Percentiles rank a stretch among this genome's conserved stretches.
Conservation (phyloP, 208 protist genomes). For the Acanthamoeba culbertsoni region DNA sequence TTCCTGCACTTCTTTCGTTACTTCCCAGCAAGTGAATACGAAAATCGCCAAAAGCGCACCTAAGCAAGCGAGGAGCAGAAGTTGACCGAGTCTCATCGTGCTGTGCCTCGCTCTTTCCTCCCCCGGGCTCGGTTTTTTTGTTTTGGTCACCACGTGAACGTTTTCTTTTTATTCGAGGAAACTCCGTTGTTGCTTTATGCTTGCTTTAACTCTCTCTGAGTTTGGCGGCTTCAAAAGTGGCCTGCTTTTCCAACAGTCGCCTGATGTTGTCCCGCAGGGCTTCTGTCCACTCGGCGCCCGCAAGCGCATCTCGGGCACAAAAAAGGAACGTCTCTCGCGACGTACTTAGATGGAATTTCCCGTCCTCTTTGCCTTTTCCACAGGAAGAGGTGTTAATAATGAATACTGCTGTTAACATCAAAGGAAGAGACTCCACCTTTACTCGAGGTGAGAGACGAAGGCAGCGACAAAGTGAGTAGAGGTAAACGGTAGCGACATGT, state of each 20-base stretch:
- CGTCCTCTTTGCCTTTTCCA: background rate
- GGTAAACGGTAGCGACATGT: background rate
- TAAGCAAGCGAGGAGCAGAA: too few species aligned
- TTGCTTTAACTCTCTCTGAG: too few species aligned
- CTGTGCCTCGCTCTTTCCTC: too few species aligned
- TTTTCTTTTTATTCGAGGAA: too few species aligned
- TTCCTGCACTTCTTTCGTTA: too few species aligned
- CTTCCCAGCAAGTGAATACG: too few species aligned
- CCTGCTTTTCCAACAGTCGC: background rate
- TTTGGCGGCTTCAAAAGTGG: constrained; percentile 1
- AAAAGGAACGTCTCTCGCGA: background rate
- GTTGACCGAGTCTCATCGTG: too few species aligned
- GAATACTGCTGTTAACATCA: background rate
- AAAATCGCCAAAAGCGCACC: too few species aligned
- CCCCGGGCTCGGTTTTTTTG: too few species aligned
- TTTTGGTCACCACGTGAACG: too few species aligned
- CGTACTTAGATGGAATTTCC: background rate
- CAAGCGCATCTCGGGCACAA: background rate
- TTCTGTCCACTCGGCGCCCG: background rate
- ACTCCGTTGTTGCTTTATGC: too few species aligned
- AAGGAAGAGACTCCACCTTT: background rate
- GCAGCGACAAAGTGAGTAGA: background rate
- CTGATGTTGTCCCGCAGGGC: constrained; percentile 17
- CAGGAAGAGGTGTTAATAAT: background rate
- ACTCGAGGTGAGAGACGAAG: background rate